Evolutionary conservation across 495 filamentous ascomycete genomes (phyloP), one percentile per base, ranked within the genome.

Genomic region (Extremus antarcticus): DNA sequence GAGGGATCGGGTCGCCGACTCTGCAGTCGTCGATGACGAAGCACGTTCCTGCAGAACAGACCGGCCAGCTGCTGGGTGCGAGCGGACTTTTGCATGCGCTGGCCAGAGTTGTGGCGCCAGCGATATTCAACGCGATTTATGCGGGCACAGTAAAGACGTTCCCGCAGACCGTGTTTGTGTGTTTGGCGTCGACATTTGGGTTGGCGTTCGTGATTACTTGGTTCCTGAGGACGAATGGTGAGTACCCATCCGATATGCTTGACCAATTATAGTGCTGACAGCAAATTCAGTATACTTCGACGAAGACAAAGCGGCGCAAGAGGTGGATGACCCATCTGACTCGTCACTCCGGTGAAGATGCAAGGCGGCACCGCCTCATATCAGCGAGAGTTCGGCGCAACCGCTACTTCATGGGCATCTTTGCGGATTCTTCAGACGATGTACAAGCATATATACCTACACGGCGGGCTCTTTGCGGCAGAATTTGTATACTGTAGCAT

Each of bases 1-100:
- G 91, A 11, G 89, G 91, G 2, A 81, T 96, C 50, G 91, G 81
- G 0, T 83, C 81, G 3, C 90, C 92, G 2, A 91, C 85, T 0
- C 69, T 95, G 48, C 87, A 94, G 61, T 81, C 84, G 0, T 76
- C 86, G 0, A 69, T 96, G 17, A 96, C 88, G 50, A 96, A 96
- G 64, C 92, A 96, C 65, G 83, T 96, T 0, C 87, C 90, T 3
- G 76, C 78, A 9, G 85, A 91, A 59, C 77, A 78, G 25, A 83
- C 87, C 1, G 92, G 92, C 0, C 83, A 90, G 65, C 70, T 98
- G 49, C 77, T 98, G 1, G 92, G 92, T 10, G 92, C 89, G 0
- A 84, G 77, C 17, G 92, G 94, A 0, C 68, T 97, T 48, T 67
- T 98, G 56, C 92, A 96, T 72, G 85, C 87, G 0, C 65, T 92